Evolutionary conservation across 805 yeast genomes (phyloP).

Genomic region (Candida ovalis): DNA sequence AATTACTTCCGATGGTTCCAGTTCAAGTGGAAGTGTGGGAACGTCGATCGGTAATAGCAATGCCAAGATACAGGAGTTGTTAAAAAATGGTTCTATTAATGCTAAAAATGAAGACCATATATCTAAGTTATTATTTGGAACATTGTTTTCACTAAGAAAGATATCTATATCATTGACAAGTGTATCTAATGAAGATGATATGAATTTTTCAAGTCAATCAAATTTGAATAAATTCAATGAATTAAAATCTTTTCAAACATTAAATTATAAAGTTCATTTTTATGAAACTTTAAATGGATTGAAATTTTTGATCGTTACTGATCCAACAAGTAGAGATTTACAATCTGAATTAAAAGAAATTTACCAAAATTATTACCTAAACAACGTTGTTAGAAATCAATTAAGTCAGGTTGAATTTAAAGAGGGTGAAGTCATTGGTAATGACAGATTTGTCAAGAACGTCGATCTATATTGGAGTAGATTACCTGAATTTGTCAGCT

Average conservation of each 20-base stretch:
- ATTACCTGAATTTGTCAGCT: constrained; percentile 21
- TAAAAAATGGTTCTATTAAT: constrained; percentile 39
- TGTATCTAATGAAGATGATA: constrained; percentile 2
- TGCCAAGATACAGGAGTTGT: constrained; percentile 9
- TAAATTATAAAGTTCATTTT: constrained; percentile 74
- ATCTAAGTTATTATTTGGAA: constrained; percentile 82
- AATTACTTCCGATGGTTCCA: background rate
- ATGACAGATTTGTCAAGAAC: constrained; percentile 50
- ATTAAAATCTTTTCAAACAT: constrained; percentile 54
- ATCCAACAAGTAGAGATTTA: constrained; percentile 52
- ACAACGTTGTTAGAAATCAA: constrained; percentile 59
- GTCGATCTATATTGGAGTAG: constrained; percentile 45
- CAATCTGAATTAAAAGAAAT: constrained; percentile 54
- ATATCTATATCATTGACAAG: constrained; percentile 43
- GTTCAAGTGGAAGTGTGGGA: background rate
- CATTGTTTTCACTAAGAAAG: constrained; percentile 72
- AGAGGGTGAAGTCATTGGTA: constrained; percentile 49
- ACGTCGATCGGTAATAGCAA: constrained; percentile 1
- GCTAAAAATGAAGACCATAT: constrained; percentile 60
- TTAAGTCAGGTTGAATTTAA: constrained; percentile 56
- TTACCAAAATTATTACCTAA: constrained; percentile 56
- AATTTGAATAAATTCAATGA: constrained; percentile 30
- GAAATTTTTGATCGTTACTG: constrained; percentile 72
- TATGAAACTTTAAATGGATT: constrained; percentile 77
- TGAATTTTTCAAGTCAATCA: background rate